Evolutionary conservation across 2,329 filamentous ascomycete genomes (phyloP).

Genomic region (Neofusicoccum cordaticola): DNA sequence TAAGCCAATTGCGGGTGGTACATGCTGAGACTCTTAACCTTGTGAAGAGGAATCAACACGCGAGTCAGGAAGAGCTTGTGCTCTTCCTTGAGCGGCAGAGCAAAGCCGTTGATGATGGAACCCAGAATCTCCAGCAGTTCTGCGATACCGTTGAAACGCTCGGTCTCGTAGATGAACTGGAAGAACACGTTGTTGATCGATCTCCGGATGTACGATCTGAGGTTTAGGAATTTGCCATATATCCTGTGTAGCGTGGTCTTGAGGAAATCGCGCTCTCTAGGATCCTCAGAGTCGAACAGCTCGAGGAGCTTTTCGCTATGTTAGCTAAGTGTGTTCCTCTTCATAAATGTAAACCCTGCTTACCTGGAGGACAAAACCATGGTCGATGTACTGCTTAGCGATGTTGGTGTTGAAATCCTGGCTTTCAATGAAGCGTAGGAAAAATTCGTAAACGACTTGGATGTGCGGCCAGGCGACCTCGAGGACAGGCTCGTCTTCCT

Average conservation of each 20-base stretch:
- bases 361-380: conserved; percentile 87
- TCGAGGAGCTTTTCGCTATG: conserved; percentile 70
- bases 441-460: conserved; percentile 99
- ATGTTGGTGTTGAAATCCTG: conserved; percentile 99
- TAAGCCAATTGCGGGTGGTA: conserved; percentile 98
- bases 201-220: conserved; percentile 92
- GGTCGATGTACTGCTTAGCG: conserved; percentile 97
- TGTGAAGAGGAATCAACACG: conserved; percentile 90
- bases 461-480: conserved; percentile 99
- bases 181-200: conserved; percentile 99
- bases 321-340: background rate
- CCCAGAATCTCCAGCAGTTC: conserved; percentile 94
- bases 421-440: conserved; percentile 96
- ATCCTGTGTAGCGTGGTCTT: conserved; percentile 98
- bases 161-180: conserved; percentile 98
- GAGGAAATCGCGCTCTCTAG: conserved; percentile 91
- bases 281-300: conserved; percentile 96
- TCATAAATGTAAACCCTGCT: conserved; percentile 20
- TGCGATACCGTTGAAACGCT: conserved; percentile 96
- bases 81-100: conserved; percentile 93
- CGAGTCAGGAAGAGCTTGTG: conserved; percentile 97
- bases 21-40: conserved; percentile 99
- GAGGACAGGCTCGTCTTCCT: conserved; percentile 95
- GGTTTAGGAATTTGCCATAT: conserved; percentile 97
- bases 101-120: conserved; percentile 98